Evolutionary conservation across 345 rosid species (phyloP), one percentile per base, ranked within the genome.

Genomic region (Aquilaria yunnanensis): DNA sequence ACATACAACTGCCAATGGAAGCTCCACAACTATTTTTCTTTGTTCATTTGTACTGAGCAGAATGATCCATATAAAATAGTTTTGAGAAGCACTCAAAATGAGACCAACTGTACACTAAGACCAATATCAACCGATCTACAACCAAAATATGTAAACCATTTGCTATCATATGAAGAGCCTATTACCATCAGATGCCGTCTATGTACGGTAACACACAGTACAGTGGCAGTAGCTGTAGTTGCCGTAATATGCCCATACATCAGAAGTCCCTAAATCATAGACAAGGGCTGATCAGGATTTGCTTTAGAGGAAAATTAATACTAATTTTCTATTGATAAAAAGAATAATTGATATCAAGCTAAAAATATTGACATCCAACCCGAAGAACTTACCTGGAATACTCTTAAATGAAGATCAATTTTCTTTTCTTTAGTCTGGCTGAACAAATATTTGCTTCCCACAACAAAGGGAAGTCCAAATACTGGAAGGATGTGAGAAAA

Each of bases 121-220:
- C 43, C 8, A 3, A 37, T 37, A 37, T 37, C 43, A 37, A 37
- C 43, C 5, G 1, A 37, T 37, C 8, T 5, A 37, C 43, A 37
- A 37, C 43, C 5, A 37, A 9, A 12, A 10, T 16, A 31, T 43
- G 30, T 3, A 2, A 29, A 2, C 30, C 50, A 45, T 16, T 5
- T 14, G 41, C 6, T 10, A 6, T 32, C 8, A n/a, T 7, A 16
- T 9, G 29, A 14, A 65, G 34, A 31, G 54, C 48, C 31, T 23
- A 52, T 51, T 86, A 90, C 96, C 97, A 88, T 88, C 66, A 90
- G 82, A 86, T 90, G 97, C 68, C 97, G 81, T 77, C 97, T 82
- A 23, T 90, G 96, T 63, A 88, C 74, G 57, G 86, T 74, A n/a
- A 94, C 96, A 31, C 97, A 90, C 2, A 88, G 63, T 62, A 90